Evolutionary conservation across 495 filamentous ascomycete genomes (phyloP).

Genomic region (Penicillium samsonianum): DNA sequence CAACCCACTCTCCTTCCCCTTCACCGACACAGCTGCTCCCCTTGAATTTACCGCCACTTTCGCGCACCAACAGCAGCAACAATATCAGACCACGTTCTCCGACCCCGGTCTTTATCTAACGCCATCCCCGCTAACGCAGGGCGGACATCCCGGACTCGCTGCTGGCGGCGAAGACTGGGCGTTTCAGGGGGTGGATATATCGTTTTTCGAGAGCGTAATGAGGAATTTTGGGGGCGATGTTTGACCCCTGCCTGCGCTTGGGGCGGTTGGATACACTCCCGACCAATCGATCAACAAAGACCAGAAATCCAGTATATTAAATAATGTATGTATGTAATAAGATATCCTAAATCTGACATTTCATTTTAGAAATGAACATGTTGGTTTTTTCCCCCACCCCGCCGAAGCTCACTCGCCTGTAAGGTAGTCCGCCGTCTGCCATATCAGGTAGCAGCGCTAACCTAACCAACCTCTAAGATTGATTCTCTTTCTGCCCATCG

Average conservation of each 20-base stretch:
- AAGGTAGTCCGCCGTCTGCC: not conserved
- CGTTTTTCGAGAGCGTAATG: slow-evolving; percentile 32
- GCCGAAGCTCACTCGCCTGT: not conserved
- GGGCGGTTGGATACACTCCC: not conserved
- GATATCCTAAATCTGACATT: not conserved
- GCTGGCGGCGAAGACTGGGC: slow-evolving; percentile 26
- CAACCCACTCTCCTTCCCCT: not conserved
- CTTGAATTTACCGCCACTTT: not conserved
- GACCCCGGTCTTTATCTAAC: not conserved
- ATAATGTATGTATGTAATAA: not conserved
- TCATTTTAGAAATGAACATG: not conserved
- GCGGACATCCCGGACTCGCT: slow-evolving; percentile 15
- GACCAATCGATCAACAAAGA: not conserved
- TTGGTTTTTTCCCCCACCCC: not conserved
- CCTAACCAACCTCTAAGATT: not conserved
- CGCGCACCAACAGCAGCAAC: not conserved
- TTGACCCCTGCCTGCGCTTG: not conserved
- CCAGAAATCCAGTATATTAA: not conserved
- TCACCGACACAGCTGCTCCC: not conserved
- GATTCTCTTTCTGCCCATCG: not conserved
- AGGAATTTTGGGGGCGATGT: slow-evolving; percentile 1
- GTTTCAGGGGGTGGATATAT: slow-evolving; percentile 33
- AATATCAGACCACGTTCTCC: not conserved
- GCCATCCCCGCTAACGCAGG: not conserved
- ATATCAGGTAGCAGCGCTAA: not conserved